Evolutionary conservation across 345 rosid species (phyloP).

Genomic region (Conringia planisiliqua): DNA sequence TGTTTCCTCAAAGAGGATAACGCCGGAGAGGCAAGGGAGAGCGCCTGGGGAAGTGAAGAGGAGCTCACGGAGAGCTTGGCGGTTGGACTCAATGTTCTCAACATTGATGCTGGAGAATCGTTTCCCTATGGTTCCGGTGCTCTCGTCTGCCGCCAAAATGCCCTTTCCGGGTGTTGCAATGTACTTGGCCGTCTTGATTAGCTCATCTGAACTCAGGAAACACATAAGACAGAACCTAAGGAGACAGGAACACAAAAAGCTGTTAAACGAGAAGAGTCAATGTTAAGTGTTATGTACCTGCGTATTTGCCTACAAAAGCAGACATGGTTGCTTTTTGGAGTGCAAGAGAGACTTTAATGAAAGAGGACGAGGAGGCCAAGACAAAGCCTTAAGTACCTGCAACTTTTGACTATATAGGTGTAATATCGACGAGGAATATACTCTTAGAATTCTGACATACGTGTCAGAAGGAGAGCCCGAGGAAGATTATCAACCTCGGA

Average conservation of each 20-base stretch:
- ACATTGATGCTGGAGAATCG: conserved; percentile 85
- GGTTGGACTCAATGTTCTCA: conserved; percentile 89
- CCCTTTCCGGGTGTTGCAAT: conserved; percentile 96
- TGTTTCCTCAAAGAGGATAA: conserved; percentile 93
- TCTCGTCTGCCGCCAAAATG: conserved; percentile 93
- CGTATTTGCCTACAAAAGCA: conserved; percentile 84
- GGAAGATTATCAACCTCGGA: conserved; percentile 63
- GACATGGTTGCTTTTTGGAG: conserved; percentile 50
- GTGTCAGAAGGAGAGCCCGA: conserved; percentile 53
- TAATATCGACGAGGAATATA: conserved; percentile 42
- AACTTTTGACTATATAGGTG: conserved; percentile 39
- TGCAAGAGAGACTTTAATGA: conserved; percentile 24
- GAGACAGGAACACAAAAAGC: background rate
- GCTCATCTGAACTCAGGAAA: conserved; percentile 57
- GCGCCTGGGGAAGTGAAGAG: conserved; percentile 80
- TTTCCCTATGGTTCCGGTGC: conserved; percentile 97
- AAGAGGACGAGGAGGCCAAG: conserved; percentile 33
- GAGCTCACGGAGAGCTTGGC: conserved; percentile 91
- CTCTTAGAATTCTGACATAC: conserved; percentile 36
- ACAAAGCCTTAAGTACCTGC: conserved; percentile 36
- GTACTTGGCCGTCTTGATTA: conserved; percentile 85
- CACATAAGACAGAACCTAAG: conserved; percentile 12
- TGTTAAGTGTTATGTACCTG: conserved; percentile 48
- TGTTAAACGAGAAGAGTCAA: background rate
- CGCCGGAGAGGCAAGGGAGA: conserved; percentile 77